Base-by-base conservation (phyloP, 306 rosid genomes). In the Canavalia ensiformis region DNA sequence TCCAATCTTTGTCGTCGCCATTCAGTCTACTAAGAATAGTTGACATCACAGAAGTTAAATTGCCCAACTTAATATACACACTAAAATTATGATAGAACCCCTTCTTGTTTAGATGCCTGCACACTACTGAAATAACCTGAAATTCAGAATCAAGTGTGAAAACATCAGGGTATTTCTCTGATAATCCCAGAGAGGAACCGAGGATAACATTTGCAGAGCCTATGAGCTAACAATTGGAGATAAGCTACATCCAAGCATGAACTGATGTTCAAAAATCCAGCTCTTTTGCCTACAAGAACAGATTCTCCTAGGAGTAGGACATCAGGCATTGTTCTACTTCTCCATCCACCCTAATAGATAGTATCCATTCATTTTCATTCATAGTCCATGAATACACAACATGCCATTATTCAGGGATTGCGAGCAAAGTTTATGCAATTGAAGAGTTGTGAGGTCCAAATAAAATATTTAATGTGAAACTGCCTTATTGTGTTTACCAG, bases 21-120 rank as follows among this genome's bases (percentile, higher is more conserved):
- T 87, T 89, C 83, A 92, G 45, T 87, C 94, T 81, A 41, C 55
- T 79, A 67, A 94, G 82, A 81, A 94, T 63, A 57, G 88, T 86
- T 30, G 57, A 84, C 8, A 91, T 87, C 67, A 89, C 93, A 34
- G 87, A 91, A 18, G 84, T 89, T 46, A 90, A 89, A 82, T 90
- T 88, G 41, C 89, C 92, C 0, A 90, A 80, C 84, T 82, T 91
- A 47, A 18, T 18, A 18, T 18, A 18, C 25, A 18, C 25, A 18
- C 25, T 18, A 18, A 18, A 18, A 18, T 18, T 18, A 18, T 18
- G 25, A 18, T 67, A 81, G 49, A 88, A 91, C 35, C 83, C 74
- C 58, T 66, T 82, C 28, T 74, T 87, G 72, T 64, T 50, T 1
- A 45, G 9, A 68, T 58, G 58, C 72, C 49, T 37, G 34, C 33